These are phyloP conservation scores for Chaetomium strumarium DNA, from an alignment of 2,329 filamentous ascomycete species.

Conservation along the genomic window DNA sequence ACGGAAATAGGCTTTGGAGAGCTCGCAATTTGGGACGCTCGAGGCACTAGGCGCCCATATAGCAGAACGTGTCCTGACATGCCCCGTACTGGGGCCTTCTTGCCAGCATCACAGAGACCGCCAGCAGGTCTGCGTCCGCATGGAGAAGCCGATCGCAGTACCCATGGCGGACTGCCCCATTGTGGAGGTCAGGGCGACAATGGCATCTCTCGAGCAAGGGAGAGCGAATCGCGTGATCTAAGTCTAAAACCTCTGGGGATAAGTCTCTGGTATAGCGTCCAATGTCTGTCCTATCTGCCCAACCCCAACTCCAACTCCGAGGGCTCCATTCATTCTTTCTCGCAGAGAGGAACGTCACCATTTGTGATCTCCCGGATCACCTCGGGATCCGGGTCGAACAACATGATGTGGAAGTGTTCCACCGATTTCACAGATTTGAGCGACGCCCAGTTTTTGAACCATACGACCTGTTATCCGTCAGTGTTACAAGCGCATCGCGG, in stretches of 20 bases:
- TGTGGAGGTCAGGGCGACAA: constrained; percentile 48
- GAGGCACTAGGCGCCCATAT: constrained; percentile 52
- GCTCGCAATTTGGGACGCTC: constrained; percentile 56
- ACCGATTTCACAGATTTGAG: constrained; percentile 82
- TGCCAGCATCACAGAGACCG: constrained; percentile 25
- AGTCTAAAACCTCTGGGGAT: background rate
- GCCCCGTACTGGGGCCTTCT: constrained; percentile 29
- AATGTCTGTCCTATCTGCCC: background rate
- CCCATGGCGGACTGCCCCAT: constrained; percentile 65
- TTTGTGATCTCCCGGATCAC: constrained; percentile 67
- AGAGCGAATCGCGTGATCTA: background rate
- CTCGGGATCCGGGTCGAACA: constrained; percentile 65
- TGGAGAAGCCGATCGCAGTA: constrained; percentile 71
- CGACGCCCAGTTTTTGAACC: constrained; percentile 86
- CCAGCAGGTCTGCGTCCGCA: constrained; percentile 52
- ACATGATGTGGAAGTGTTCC: constrained; percentile 94
- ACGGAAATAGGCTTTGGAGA: constrained; percentile 42
- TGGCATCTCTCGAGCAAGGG: background rate
- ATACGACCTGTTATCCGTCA: constrained; percentile 41
- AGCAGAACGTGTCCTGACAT: constrained; percentile 39
- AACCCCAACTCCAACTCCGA: background rate
- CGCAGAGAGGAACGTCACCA: constrained; percentile 62
- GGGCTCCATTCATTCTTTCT: constrained; percentile 29
- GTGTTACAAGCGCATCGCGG: background rate
- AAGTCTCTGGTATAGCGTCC: background rate